These are phyloP conservation scores for Candida yuanshanica DNA, from an alignment of 805 yeast species.

Conservation along the genomic window DNA sequence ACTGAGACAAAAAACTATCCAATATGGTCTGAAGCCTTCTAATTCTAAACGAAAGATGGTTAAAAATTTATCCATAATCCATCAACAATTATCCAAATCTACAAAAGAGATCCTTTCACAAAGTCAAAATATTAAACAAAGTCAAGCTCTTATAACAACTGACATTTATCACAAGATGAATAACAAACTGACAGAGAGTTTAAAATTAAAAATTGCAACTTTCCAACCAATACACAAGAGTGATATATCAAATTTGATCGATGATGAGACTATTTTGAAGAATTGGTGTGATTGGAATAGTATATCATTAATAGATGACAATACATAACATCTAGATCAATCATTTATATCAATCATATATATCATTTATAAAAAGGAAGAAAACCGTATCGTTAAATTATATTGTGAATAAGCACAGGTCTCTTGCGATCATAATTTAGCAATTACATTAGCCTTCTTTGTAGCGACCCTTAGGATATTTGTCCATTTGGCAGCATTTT, in stretches of 20 bases:
- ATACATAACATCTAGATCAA: not conserved
- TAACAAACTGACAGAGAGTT: not conserved
- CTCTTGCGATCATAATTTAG: not conserved
- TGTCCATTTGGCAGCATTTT: conserved; percentile 25
- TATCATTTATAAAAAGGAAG: not conserved
- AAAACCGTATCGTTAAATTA: not conserved
- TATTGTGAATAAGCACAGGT: too few species aligned
- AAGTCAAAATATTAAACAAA: conserved; percentile 10
- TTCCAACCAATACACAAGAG: conserved; percentile 18
- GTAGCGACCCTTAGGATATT: conserved; percentile 16
- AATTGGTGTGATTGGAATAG: conserved; percentile 24
- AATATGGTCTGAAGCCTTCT: conserved; percentile 23
- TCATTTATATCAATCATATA: not conserved
- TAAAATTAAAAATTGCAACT: conserved; percentile 15
- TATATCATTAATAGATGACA: conserved; percentile 17
- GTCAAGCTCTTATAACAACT: conserved; percentile 16
- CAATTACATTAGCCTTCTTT: conserved; percentile 2
- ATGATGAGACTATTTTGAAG: conserved; percentile 7
- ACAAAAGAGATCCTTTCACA: not conserved
- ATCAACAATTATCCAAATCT: not conserved
- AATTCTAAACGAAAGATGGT: conserved; percentile 17
- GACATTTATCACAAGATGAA: conserved; percentile 16
- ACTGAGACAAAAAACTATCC: conserved; percentile 16
- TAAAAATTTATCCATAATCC: conserved; percentile 4
- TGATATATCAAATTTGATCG: conserved; percentile 2